Base-by-base conservation (phyloP, 1,139 yeast species). In the Lodderomyces pseudojiufengensis region DNA sequence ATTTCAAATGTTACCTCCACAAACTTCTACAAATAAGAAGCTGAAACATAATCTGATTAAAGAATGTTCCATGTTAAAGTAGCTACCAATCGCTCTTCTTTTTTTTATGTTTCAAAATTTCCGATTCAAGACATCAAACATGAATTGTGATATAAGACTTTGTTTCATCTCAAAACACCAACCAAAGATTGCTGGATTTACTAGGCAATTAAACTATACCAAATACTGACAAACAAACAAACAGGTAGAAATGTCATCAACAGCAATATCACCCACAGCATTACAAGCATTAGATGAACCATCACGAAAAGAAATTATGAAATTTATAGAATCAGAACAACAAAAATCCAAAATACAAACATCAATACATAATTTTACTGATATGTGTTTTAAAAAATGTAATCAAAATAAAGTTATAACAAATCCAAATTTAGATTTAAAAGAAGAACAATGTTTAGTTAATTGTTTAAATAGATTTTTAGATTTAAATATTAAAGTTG, bases 361-460 rank as follows among this genome's bases (percentile, higher is more conserved):
- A 70, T 77, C 94, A 25, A 83, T 87, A 44, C 95, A 87, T 57
- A 78, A 73, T 54, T 87, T 86, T 70, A 88, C 96, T 27, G 90
- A 87, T 55, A 72, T 83, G 72, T 90, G 97, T 59, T 90, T 87
- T 70, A 84, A 83, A 59, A 84, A 85, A 63, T 90, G 97, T 59
- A 73, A 87, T 41, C 65, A 74, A 33, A 55, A 61, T 43, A 55
- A 50, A 36, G 65, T 74, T 12, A 73, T 81, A 38, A 67, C 70
- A 37, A 63, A 72, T 36, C 75, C 75, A 29, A 65, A 66, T 35
- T 66, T 88, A 46, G 73, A 72, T 46, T 39, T 63, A 4, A 59
- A 59, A 37, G 97, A 90, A 59, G 86, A 83, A 48, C 61, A 68
- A 30, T 90, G 97, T 57, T 66, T 88, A 57, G 64, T 72, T 41